A percentile compares a stretch with the other conserved stretches of the same genome.
phyloP scores from a whole-genome alignment of 768 basidiomycete species.

The Auriscalpium orientale region DNA sequence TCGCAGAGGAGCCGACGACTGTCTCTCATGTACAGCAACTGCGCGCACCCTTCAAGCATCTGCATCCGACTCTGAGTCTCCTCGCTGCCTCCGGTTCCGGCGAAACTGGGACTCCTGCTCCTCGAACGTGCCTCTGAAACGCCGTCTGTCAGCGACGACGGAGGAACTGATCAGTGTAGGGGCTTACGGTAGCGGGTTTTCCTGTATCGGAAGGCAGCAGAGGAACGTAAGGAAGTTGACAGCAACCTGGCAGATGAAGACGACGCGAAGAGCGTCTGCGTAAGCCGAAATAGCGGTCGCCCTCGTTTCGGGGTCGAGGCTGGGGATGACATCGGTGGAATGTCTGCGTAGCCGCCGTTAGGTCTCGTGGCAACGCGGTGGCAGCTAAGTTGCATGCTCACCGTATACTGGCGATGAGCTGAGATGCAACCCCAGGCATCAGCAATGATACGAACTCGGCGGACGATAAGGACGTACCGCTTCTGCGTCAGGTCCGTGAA shows the following conservation, averaged over 20 bases:
- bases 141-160: background rate
- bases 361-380: background rate
- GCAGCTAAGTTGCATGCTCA: constrained; percentile 19
- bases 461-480: constrained; percentile 42
- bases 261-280: constrained; percentile 68
- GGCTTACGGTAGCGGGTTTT: constrained; percentile 51
- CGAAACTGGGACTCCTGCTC: constrained; percentile 54
- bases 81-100: background rate
- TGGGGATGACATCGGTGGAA: constrained; percentile 64
- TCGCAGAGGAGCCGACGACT: too few species aligned
- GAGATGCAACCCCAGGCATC: constrained; percentile 11
- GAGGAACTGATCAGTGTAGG: background rate
- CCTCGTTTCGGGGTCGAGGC: constrained; percentile 45
- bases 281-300: constrained; percentile 70
- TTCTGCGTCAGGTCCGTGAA: constrained; percentile 67
- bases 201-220: constrained; percentile 68
- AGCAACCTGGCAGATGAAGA: constrained; percentile 74
- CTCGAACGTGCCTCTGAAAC: constrained; percentile 47
- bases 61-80: background rate
- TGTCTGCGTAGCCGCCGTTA: constrained; percentile 37
- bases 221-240: constrained; percentile 62
- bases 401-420: constrained; percentile 74
- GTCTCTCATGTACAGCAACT: too few species aligned
- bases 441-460: constrained; percentile 1
- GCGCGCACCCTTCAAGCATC: background rate